These are phyloP conservation scores for Leccinum arenicola DNA, from an alignment of 768 basidiomycete species.

Conservation along the genomic window DNA sequence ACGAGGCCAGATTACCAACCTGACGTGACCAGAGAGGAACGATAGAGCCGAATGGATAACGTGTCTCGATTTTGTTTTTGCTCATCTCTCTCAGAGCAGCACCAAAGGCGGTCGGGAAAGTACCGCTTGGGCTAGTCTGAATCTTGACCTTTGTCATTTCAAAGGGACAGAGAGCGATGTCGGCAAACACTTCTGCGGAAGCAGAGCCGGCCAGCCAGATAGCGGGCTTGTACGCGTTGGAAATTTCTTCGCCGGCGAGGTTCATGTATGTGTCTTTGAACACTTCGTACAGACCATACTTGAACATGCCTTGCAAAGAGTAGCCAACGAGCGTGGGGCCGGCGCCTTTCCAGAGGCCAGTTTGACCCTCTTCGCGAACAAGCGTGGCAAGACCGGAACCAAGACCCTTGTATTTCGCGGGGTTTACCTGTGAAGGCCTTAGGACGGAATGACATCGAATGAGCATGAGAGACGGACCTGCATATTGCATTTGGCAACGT, in stretches of 20 bases:
- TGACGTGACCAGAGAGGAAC: constrained; percentile 87
- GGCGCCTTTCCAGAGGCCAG: constrained; percentile 90
- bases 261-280: constrained; percentile 95
- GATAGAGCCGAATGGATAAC: constrained; percentile 82
- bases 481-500: constrained; percentile 11
- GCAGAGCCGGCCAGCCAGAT: constrained; percentile 95
- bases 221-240: constrained; percentile 77
- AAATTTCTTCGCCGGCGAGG: constrained; percentile 77
- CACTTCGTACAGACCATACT: constrained; percentile 95
- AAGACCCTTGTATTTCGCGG: constrained; percentile 70
- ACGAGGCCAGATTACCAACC: constrained; percentile 36
- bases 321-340: constrained; percentile 92
- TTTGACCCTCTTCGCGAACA: constrained; percentile 75
- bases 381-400: constrained; percentile 58
- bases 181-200: constrained; percentile 93
- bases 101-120: constrained; percentile 74
- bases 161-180: constrained; percentile 91
- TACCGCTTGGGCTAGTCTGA: constrained; percentile 70
- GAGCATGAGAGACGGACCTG: neutral
- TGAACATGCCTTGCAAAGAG: constrained; percentile 95
- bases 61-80: constrained; percentile 61
- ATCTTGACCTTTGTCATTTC: constrained; percentile 94
- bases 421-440: constrained; percentile 54
- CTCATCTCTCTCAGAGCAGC: constrained; percentile 71
- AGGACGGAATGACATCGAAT: too few relatives aligned